Percentiles rank a stretch among this genome's conserved stretches.
These are phyloP conservation scores for Dendrobium officinale DNA, from an alignment of 106 monocot species.

Conservation along the genomic window DNA sequence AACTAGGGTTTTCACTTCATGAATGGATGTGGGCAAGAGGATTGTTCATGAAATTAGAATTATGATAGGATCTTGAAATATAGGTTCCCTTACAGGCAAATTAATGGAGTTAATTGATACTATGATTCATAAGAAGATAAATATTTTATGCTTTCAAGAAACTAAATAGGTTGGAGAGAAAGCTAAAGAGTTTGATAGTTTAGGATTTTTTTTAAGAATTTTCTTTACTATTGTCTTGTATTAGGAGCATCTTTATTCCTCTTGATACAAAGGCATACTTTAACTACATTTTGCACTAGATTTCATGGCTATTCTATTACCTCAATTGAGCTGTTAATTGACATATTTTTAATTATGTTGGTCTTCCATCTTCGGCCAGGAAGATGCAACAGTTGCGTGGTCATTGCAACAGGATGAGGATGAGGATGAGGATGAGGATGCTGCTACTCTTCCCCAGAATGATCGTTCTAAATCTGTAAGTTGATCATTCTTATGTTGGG, in stretches of 20 bases:
- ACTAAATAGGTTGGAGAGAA: too few species aligned
- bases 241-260: background rate
- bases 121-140: too few species aligned
- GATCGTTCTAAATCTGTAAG: slow-evolving; percentile 26
- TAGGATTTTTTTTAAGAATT: background rate
- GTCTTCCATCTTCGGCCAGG: slow-evolving; percentile 17
- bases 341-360: background rate
- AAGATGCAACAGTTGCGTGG: slow-evolving; percentile 51
- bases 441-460: slow-evolving; percentile 12
- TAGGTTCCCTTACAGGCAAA: too few species aligned
- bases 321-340: background rate
- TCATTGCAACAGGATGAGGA: slow-evolving; percentile 50
- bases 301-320: background rate
- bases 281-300: background rate
- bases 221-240: background rate
- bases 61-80: too few species aligned
- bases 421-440: background rate
- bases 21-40: too few species aligned
- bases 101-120: too few species aligned
- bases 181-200: too few species aligned
- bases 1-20: too few species aligned
- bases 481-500: background rate
- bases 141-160: too few species aligned
- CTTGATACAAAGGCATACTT: too few species aligned
- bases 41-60: too few species aligned